Base-by-base conservation (phyloP, 768 basidiomycete species). In the Podaxis rugospora region DNA sequence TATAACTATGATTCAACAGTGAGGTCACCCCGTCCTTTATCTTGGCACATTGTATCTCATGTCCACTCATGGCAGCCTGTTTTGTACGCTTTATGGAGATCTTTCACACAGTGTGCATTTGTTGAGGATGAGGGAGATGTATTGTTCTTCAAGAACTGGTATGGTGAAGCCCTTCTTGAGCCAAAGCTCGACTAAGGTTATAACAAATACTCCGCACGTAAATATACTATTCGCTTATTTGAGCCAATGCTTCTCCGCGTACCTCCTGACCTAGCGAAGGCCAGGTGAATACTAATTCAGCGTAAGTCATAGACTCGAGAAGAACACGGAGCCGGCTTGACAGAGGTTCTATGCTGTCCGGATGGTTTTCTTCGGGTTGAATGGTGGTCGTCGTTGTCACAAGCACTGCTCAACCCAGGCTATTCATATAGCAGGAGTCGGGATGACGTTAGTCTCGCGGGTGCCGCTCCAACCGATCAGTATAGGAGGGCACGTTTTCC, bases 1-100 rank as follows among this genome's bases (percentile, higher is more conserved):
- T 86, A 86, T 65, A 82, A 82, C 60, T 83, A 81, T 59, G 84
- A 84, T 64, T 81, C 82, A 1, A 85, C 84, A 36, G 84, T 83
- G 64, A 63, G 76, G 66, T 55, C 27, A 27, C 16, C 23, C 37
- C 16, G 21, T 55, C 16, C 32, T 64, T 37, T 25, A 16, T 4
- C 16, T 16, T 47, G 5, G 10, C 14, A 18, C 18, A 21, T 44
- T 54, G 50, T 55, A 0, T 49, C 28, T 32, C 55, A 36, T 50
- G 23, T 51, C 25, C 14, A 13, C 21, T 39, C 42, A 10, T 11
- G 11, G 47, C 28, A 80, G 77, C 73, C 74, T 27, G 74, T 74
- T 2, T 57, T 80, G 37, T 74, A 76, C 55, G 82, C 83, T 0
- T 75, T 86, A 1, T 85, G 82, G 76, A 72, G 83, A 35, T 82